A percentile compares a stretch with the other conserved stretches of the same genome.
Evolutionary conservation across 495 filamentous ascomycete genomes (phyloP).

Genomic region (Podospora sp.): DNA sequence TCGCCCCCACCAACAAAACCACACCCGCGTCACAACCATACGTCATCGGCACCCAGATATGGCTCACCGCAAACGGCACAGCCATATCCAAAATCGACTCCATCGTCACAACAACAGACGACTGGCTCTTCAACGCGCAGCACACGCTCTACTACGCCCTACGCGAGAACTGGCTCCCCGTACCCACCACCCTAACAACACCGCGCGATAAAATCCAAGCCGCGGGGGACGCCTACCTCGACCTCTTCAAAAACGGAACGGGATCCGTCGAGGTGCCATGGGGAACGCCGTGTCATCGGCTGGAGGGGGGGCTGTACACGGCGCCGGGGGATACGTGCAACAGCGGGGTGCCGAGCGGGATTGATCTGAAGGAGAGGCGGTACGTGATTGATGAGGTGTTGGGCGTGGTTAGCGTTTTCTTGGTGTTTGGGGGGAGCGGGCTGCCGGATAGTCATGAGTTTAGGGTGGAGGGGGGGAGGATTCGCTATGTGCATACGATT

Average conservation of each 20-base stretch:
- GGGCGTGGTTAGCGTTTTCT: conserved; percentile 48
- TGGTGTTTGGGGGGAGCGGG: conserved; percentile 43
- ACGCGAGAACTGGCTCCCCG: conserved; percentile 44
- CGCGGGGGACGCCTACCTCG: conserved; percentile 50
- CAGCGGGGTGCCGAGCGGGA: conserved; percentile 42
- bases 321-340: conserved; percentile 40
- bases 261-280: conserved; percentile 46
- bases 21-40: conserved; percentile 41
- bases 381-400: conserved; percentile 53
- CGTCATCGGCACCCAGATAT: conserved; percentile 51
- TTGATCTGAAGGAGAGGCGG: conserved; percentile 42
- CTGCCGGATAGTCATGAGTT: conserved; percentile 54
- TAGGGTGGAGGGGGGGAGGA: conserved; percentile 49
- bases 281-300: conserved; percentile 45
- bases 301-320: conserved; percentile 50
- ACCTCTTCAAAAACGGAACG: conserved; percentile 45
- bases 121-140: conserved; percentile 53
- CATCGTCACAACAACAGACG: conserved; percentile 42
- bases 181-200: conserved; percentile 43
- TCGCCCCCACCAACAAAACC: conserved; percentile 35
- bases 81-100: conserved; percentile 41
- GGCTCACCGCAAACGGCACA: conserved; percentile 31
- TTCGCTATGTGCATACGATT: conserved; percentile 50
- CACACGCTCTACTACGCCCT: conserved; percentile 48
- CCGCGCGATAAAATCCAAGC: conserved; percentile 46